Percentiles rank a stretch among this genome's conserved stretches.
Conservation (phyloP, 164 flowering plant genomes). For the Tinospora cordifolia region DNA sequence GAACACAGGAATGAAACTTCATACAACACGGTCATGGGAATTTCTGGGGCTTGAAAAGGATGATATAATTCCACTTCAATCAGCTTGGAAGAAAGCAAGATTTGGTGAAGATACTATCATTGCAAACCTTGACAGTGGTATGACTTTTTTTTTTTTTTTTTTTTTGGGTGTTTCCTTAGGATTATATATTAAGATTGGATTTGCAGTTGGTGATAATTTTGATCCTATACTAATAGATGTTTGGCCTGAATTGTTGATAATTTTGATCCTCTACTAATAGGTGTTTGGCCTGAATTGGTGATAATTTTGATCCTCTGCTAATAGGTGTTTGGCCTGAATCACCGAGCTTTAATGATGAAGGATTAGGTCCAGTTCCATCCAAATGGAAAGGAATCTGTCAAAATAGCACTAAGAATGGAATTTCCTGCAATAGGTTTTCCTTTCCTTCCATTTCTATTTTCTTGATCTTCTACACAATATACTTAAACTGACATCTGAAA, state of each 20-base stretch:
- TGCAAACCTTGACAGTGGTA: slow-evolving; percentile 73
- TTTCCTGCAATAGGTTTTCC: slow-evolving; percentile 53
- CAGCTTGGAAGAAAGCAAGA: slow-evolving; percentile 48
- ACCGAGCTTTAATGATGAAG: slow-evolving; percentile 46
- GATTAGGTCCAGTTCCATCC: slow-evolving; percentile 44
- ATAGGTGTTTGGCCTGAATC: slow-evolving; percentile 62
- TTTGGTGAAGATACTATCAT: slow-evolving; percentile 65
- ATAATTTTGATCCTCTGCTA: background rate
- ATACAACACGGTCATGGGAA: slow-evolving; percentile 65
- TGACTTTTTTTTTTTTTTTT: too few relatives aligned
- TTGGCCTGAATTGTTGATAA: too few relatives aligned
- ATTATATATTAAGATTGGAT: background rate
- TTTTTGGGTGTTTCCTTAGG: too few relatives aligned
- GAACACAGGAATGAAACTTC: slow-evolving; percentile 37
- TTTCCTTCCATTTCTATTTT: background rate
- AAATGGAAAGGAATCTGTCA: slow-evolving; percentile 55
- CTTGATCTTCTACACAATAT: background rate
- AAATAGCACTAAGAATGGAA: slow-evolving; percentile 13
- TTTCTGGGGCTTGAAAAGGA: slow-evolving; percentile 43
- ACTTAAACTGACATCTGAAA: background rate
- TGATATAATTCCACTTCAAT: slow-evolving; percentile 19
- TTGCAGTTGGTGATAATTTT: background rate
- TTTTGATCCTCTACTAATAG: too few relatives aligned
- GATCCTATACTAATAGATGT: slow-evolving; percentile 27
- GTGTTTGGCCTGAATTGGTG: too few relatives aligned